Base-by-base conservation (phyloP, 2,329 filamentous ascomycete species). In the Aureobasidium sp. region DNA sequence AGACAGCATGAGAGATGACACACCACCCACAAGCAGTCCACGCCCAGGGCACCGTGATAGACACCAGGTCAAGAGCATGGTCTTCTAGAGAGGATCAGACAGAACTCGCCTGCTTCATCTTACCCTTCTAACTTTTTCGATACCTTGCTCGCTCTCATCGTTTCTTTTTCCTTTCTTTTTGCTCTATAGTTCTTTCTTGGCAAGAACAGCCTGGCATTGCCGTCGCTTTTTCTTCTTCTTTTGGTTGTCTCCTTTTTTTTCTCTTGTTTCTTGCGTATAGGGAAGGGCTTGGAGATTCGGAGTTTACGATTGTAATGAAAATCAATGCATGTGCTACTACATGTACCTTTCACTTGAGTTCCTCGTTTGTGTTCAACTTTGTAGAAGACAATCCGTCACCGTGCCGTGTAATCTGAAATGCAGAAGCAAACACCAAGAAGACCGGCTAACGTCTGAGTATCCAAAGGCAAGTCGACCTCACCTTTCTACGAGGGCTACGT, bases 61-160 rank as follows among this genome's bases (percentile, higher is more conserved):
- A 44, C 68, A 72, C 61, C 71, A 71, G 17, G 72, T 74, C 20
- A 73, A 73, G 69, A 74, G 72, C 65, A 74, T 74, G 73, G 74
- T 75, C 65, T 74, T 29, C 71, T 63, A 73, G 53, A 61, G 20
- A 41, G 36, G n/a, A 24, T 12, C 34, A 51, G 44, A 43, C 43
- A 50, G 51, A 44, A 51, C 44, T n/a, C 44, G 15, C 27, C 52
- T 47, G 27, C 29, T 36, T 41, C n/a, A 20, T 27, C 12, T 43
- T 32, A 51, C n/a, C 53, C 20, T 39, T 13, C 32, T 59, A 17
- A 13, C 17, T 47, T 2, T n/a, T 37, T 47, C 41, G 20, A 24
- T 34, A 20, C 34, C 27, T 41, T 29, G 10, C 13, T 41, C 27
- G 26, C 37, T 39, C 32, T 12, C 17, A 13, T 26, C 17, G n/a